Evolutionary conservation across 2,329 filamentous ascomycete species (phyloP), one percentile per base, ranked within the genome.

Genomic region (Colletotrichum horii): DNA sequence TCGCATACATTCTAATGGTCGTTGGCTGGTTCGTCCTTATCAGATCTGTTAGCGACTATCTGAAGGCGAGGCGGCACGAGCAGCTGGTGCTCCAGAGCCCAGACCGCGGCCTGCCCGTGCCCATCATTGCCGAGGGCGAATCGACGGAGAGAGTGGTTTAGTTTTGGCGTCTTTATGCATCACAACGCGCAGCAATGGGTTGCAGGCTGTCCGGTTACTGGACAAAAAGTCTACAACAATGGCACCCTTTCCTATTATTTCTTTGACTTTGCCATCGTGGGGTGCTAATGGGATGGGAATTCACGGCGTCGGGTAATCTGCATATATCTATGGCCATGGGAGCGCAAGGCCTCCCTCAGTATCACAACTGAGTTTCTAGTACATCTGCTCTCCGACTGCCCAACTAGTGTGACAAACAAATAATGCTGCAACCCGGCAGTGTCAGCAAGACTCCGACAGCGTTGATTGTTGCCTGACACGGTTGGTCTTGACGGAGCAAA

Each of bases 21-120:
- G 94, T 98, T 2, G 97, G 97, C 7, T 99, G 97, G 97, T 98
- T 98, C 82, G 96, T 99, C 77, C 88, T 99, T 77, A 98, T 99
- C 82, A 92, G 96, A 84, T 93, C 96, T n/a, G 92, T 98, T 22
- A 96, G 94, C 80, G 96, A 98, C 83, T 99, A 97, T 83, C 86
- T 98, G 77, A 92, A 93, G 79, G 97, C 96, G 48, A 91, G 96
- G 82, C 90, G 95, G 81, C 97, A 98, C 82, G 97, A 99, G 86
- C 95, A 97, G 83, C 88, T 99, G 66, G 95, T 99, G 7, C 87
- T 98, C 78, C 96, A 98, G 83, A 98, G 95, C 83, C 97, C 97
- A 0, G 96, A 98, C 80, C 91, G 97, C 43, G 96, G 96, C 3
- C 87, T 98, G 68, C 93, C 93, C 22, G 91, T 98, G 55, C 94